phyloP scores from a whole-genome alignment of 768 basidiomycete genomes.

The Mrakia hoshinonis region DNA sequence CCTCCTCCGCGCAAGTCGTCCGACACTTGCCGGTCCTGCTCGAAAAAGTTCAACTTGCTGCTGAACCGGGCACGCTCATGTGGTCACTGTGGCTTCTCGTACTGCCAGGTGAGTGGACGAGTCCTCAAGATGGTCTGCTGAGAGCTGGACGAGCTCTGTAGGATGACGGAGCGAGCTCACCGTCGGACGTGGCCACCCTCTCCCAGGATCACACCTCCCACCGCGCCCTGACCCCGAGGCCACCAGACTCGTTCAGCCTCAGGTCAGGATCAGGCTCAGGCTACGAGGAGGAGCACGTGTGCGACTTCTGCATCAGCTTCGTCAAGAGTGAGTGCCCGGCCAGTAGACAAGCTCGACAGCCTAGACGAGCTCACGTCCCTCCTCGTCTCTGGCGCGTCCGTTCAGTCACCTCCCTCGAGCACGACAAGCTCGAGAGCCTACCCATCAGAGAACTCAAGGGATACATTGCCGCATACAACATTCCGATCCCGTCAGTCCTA shows the following conservation, averaged over 20 bases:
- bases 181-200: background rate
- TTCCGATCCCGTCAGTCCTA: conserved; percentile 6
- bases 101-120: background rate
- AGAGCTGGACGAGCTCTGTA: background rate
- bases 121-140: too few relatives aligned
- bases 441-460: conserved; percentile 8
- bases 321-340: background rate
- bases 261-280: background rate
- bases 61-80: background rate
- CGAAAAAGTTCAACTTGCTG: background rate
- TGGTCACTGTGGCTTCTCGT: conserved; percentile 2
- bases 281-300: background rate
- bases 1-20: background rate
- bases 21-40: background rate
- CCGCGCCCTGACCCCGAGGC: background rate
- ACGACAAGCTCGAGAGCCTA: background rate
- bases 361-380: background rate
- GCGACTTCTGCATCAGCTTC: conserved; percentile 10
- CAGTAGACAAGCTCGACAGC: background rate
- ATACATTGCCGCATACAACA: conserved; percentile 12
- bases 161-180: background rate
- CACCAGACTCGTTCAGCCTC: background rate
- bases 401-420: background rate
- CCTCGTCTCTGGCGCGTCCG: too few relatives aligned
- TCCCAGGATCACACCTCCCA: conserved; percentile 6